Conservation (phyloP, 768 basidiomycete genomes). For the Coprinopsis strossmayeri region DNA sequence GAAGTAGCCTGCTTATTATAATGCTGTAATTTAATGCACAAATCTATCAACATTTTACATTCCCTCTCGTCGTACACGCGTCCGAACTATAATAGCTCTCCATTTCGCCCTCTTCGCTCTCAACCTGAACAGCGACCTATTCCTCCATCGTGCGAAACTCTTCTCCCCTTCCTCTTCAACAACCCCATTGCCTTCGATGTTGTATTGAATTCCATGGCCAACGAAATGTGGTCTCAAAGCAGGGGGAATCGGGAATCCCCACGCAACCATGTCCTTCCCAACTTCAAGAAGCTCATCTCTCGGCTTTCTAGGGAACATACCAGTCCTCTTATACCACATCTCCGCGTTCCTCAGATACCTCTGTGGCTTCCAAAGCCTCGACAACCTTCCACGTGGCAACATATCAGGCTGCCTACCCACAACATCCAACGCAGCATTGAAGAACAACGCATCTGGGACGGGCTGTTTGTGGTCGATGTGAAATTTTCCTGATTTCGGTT, state of each 20-base stretch:
- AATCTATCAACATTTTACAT: no score
- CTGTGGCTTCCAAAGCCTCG: background rate
- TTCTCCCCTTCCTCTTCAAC: background rate
- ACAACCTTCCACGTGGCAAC: constrained; percentile 3
- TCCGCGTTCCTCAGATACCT: background rate
- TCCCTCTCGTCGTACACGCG: background rate
- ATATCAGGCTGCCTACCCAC: constrained; percentile 19
- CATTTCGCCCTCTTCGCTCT: background rate
- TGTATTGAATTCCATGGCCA: constrained; percentile 3
- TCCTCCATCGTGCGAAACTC: background rate
- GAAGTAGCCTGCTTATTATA: no score
- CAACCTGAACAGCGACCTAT: background rate
- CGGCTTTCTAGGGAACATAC: background rate
- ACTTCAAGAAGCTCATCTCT: constrained; percentile 10
- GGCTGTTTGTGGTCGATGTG: constrained; percentile 26
- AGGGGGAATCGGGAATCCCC: constrained; percentile 15
- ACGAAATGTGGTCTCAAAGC: constrained; percentile 15
- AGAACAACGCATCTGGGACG: constrained; percentile 57
- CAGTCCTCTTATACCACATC: constrained; percentile 4
- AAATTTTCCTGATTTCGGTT: background rate
- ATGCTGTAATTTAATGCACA: no score
- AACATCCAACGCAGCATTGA: constrained; percentile 52
- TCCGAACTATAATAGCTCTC: background rate
- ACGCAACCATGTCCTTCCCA: constrained; percentile 13
- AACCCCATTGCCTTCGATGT: background rate